Evolutionary conservation across 352 stramenopile genomes (phyloP), one percentile per base, ranked within the genome.

Genomic region (Globisporangium abappressorium): DNA sequence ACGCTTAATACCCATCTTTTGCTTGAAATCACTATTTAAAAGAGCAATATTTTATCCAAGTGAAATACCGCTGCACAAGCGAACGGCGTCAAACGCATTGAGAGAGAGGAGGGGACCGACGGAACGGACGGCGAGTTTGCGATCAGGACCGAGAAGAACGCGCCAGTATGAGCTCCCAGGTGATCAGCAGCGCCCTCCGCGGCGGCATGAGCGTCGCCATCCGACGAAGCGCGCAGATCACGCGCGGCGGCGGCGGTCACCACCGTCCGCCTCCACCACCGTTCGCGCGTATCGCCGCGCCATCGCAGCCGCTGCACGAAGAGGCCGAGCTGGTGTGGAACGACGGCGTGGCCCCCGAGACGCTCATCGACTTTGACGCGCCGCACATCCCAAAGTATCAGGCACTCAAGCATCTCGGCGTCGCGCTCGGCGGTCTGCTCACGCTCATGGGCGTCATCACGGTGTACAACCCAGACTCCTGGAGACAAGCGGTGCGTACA

Each of bases 281-380:
- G 47, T 96, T 94, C 61, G 86, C 86, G 64, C 88, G 88, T 66
- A 83, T 96, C 46, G 74, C 84, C 26, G 73, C 72, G 57, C 75
- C 86, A 3, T 73, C 75, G 41, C 77, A 92, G 76, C 77, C 80
- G 43, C 80, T 93, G 51, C 85, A 91, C 67, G 84, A 94, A 66
- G 81, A 94, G 47, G 70, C 81, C 22, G 88, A 96, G 70, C 78
- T 96, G 33, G 88, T 96, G 62, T 96, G 88, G 88, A 93, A 92
- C 72, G 88, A 96, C 69, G 84, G 85, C 63, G 88, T 96, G 22
- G 81, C 86, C 20, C 88, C 88, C 38, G 86, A 96, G 81, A 93
- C 87, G 73, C 74, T 96, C 46, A 91, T 96, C 70, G 88, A 96
- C 78, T 96, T 96, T 57, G 88, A 96, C 67, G 86, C 88, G 64